Percentiles rank a stretch among this genome's conserved stretches.
phyloP scores from a whole-genome alignment of 2,329 filamentous ascomycete genomes.

The Calonectria pseudoreteaudii region DNA sequence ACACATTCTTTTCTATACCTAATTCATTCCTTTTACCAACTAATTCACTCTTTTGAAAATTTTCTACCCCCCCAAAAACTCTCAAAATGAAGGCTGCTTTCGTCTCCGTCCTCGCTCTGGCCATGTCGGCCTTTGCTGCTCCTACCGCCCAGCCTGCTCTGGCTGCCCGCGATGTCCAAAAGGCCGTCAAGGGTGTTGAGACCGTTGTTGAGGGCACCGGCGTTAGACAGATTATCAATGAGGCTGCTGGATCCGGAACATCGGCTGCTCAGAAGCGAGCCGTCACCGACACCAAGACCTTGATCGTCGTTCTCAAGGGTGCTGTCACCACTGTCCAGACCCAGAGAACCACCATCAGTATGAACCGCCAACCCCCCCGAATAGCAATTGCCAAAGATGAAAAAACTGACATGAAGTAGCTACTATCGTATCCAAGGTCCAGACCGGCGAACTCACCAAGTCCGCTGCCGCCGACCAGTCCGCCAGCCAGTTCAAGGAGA shows the following conservation, averaged over 20 bases:
- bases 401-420: neutral
- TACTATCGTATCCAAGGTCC: conserved; percentile 26
- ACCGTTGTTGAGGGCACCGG: neutral
- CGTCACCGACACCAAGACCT: neutral
- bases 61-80: neutral
- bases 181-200: neutral
- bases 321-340: neutral
- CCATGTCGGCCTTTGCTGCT: conserved; percentile 31
- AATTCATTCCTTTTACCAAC: neutral
- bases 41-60: neutral
- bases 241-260: neutral
- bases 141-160: conserved; percentile 14
- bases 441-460: conserved; percentile 30
- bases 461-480: neutral
- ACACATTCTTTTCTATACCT: neutral
- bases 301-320: neutral
- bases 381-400: neutral
- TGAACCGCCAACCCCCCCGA: neutral
- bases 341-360: conserved; percentile 10
- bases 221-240: neutral
- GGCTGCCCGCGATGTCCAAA: conserved; percentile 3
- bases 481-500: neutral
- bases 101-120: conserved; percentile 33
- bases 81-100: conserved; percentile 37
- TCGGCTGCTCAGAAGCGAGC: neutral